Evolutionary conservation across 164 flowering plant genomes (phyloP).

Genomic region (Sextonia rubra): DNA sequence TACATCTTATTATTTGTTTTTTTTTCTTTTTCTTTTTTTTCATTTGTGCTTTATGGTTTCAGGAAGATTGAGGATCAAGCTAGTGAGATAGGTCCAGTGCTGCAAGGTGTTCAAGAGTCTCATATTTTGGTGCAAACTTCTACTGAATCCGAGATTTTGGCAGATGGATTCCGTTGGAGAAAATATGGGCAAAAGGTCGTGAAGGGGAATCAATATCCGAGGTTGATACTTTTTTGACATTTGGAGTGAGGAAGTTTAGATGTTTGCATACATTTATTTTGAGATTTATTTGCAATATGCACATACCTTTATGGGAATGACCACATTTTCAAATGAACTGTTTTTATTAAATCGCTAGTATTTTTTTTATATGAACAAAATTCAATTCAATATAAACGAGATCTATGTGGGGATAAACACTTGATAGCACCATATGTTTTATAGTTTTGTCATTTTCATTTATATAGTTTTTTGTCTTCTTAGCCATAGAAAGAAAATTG

Average conservation of each 20-base stretch:
- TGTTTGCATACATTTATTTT: not conserved
- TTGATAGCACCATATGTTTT: not conserved
- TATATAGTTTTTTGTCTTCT: too few species aligned
- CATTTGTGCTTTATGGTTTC: conserved; percentile 11
- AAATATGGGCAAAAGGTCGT: conserved; percentile 98
- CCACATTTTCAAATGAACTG: not conserved
- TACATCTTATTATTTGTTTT: not conserved
- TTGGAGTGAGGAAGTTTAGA: not conserved
- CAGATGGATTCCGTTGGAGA: conserved; percentile 96
- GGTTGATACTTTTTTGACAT: conserved; percentile 37
- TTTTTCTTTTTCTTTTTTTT: not conserved
- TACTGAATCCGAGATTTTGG: conserved; percentile 50
- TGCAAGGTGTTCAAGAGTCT: conserved; percentile 40
- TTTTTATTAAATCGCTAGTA: not conserved
- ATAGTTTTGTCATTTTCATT: too few species aligned
- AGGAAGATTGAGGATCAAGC: conserved; percentile 51
- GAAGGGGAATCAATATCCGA: conserved; percentile 89
- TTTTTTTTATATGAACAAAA: not conserved
- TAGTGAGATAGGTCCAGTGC: conserved; percentile 32
- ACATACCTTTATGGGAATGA: not conserved
- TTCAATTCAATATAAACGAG: too few species aligned
- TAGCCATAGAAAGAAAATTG: too few species aligned
- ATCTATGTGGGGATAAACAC: not conserved
- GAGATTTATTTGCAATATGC: not conserved
- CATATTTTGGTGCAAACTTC: conserved; percentile 39